Percentiles rank a stretch among this genome's conserved stretches.
Conservation (phyloP, 306 rosid genomes). For the Quercus bicolor region DNA sequence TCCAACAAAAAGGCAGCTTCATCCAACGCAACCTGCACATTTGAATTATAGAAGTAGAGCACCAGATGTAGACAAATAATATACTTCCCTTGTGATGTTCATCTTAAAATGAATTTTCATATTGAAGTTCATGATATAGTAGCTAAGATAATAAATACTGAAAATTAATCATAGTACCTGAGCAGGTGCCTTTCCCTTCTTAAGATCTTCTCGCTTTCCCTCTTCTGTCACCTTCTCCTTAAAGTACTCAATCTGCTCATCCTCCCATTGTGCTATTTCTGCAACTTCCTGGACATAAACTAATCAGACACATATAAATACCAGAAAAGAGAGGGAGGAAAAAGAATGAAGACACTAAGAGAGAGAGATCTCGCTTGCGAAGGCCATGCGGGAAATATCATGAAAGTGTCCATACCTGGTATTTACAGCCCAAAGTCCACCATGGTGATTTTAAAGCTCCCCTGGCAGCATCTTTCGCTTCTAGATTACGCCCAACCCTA, state of each 20-base stretch:
- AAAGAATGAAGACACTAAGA: not conserved
- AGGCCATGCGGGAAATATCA: constrained; percentile 12
- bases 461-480: constrained; percentile 94
- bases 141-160: not conserved
- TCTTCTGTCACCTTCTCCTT: constrained; percentile 84
- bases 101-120: not conserved
- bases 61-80: not conserved
- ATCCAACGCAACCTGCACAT: constrained; percentile 73
- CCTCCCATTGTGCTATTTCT: constrained; percentile 85
- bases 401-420: constrained; percentile 40
- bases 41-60: constrained; percentile 5
- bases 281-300: constrained; percentile 71
- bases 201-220: constrained; percentile 83
- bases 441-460: constrained; percentile 91
- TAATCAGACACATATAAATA: constrained; percentile 1
- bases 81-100: not conserved
- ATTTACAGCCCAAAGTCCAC: constrained; percentile 96
- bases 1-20: constrained; percentile 93
- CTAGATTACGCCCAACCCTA: constrained; percentile 77
- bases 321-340: not conserved
- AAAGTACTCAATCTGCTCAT: constrained; percentile 89
- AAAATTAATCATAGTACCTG: constrained; percentile 49
- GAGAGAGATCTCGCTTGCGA: not conserved
- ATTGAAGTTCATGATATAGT: not conserved
- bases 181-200: constrained; percentile 77